Conservation (phyloP, 2,329 filamentous ascomycete genomes). For the Cercospora sojina region DNA sequence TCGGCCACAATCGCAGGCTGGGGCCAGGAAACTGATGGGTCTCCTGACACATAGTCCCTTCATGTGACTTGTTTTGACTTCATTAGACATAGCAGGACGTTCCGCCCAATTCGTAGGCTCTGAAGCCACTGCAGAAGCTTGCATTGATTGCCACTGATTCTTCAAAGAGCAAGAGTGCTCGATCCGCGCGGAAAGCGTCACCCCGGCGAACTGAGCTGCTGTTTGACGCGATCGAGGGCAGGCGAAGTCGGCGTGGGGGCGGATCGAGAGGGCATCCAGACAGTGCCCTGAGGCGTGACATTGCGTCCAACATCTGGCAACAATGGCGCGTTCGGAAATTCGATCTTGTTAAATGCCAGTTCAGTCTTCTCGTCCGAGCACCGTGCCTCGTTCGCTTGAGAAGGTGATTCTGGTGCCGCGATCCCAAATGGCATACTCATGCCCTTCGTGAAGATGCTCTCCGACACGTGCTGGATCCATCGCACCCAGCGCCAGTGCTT, state of each 20-base stretch:
- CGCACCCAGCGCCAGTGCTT: conserved; percentile 11
- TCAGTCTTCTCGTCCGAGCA: not conserved
- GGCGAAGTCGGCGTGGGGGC: not conserved
- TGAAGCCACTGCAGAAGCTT: not conserved
- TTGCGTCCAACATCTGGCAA: conserved; percentile 8
- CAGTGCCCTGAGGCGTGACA: conserved; percentile 6
- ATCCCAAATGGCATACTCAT: conserved; percentile 15
- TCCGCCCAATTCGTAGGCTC: not conserved
- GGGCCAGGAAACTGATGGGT: not conserved
- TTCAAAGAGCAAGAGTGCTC: not conserved
- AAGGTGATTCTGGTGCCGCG: not conserved
- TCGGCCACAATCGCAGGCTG: not conserved
- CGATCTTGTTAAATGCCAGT: conserved; percentile 8
- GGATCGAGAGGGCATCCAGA: conserved; percentile 10
- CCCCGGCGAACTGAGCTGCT: not conserved
- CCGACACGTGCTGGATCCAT: conserved; percentile 9
- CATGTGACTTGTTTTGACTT: not conserved
- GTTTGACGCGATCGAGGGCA: not conserved
- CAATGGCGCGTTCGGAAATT: conserved; percentile 6
- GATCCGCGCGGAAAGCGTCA: not conserved
- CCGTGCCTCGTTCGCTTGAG: not conserved
- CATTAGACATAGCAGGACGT: not conserved
- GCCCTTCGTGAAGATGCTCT: conserved; percentile 10
- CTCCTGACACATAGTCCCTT: not conserved
- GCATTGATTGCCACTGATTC: no score